A percentile compares a stretch with the other conserved stretches of the same genome.
phyloP scores from a whole-genome alignment of 2,329 filamentous ascomycete genomes.

The Coniochaeta sp. region DNA sequence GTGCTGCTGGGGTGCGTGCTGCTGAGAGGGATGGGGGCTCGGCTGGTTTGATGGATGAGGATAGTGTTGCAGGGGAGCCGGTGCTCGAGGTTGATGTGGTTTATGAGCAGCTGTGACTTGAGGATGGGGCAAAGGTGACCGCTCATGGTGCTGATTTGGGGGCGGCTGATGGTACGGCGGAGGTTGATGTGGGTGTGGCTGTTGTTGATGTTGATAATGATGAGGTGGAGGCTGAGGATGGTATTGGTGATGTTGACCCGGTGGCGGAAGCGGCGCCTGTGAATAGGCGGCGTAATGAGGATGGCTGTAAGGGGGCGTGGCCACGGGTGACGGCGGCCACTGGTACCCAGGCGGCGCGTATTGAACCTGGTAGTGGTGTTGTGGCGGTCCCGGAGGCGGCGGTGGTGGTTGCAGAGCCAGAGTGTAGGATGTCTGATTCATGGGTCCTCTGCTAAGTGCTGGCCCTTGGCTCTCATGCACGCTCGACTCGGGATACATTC shows the following conservation, averaged over 20 bases:
- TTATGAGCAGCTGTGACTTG: slow-evolving; percentile 5
- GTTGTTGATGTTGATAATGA: slow-evolving; percentile 12
- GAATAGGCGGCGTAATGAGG: slow-evolving; percentile 31
- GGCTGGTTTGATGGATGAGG: slow-evolving; percentile 13
- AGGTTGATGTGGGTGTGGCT: slow-evolving; percentile 15
- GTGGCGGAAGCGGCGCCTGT: slow-evolving; percentile 20
- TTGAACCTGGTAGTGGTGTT: slow-evolving; percentile 28
- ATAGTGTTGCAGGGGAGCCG: slow-evolving; percentile 18
- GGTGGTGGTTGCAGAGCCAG: slow-evolving; percentile 12
- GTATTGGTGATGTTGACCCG: slow-evolving; percentile 14
- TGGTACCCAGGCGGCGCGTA: slow-evolving; percentile 37
- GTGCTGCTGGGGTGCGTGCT: slow-evolving; percentile 16
- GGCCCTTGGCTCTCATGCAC: slow-evolving; percentile 79
- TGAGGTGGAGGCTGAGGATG: slow-evolving; percentile 6
- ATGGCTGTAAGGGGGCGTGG: slow-evolving; percentile 46
- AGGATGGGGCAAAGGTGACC: slow-evolving; percentile 29
- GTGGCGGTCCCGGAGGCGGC: slow-evolving; percentile 26
- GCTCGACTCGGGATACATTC: slow-evolving; percentile 95
- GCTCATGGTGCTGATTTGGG: slow-evolving; percentile 22
- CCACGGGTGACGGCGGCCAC: slow-evolving; percentile 50
- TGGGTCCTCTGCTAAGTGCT: slow-evolving; percentile 69
- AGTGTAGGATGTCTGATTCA: slow-evolving; percentile 41
- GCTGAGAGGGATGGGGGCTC: no score
- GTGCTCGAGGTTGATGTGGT: slow-evolving; percentile 10
- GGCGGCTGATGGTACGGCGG: slow-evolving; percentile 18